These are phyloP conservation scores for Cladorrhinum sp. DNA, from an alignment of 2,329 filamentous ascomycete genomes.

Conservation along the genomic window DNA sequence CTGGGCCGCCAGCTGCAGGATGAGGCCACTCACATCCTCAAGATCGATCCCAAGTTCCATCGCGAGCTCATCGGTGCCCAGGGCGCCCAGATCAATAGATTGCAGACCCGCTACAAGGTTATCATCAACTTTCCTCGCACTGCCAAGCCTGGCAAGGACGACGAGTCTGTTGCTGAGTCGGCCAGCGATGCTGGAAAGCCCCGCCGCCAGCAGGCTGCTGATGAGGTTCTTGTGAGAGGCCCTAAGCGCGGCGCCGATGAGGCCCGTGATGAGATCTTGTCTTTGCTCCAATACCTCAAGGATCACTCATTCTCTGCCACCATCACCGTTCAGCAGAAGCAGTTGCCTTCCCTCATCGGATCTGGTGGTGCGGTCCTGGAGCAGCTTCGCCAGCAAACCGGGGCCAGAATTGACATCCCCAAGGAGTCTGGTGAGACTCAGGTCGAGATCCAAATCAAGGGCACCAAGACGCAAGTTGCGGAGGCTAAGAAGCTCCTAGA, in stretches of 20 bases:
- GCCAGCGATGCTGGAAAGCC: slow-evolving; percentile 64
- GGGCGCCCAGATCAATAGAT: slow-evolving; percentile 82
- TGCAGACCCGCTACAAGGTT: slow-evolving; percentile 90
- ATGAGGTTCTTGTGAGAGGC: slow-evolving; percentile 88
- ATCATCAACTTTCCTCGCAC: slow-evolving; percentile 87
- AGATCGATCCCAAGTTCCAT: slow-evolving; percentile 92
- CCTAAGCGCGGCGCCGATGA: slow-evolving; percentile 91
- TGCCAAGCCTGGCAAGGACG: slow-evolving; percentile 63
- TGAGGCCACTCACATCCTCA: slow-evolving; percentile 80
- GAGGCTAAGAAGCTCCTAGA: slow-evolving; percentile 88
- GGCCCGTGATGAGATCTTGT: slow-evolving; percentile 86
- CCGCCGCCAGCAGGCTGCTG: slow-evolving; percentile 70
- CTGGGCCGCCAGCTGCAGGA: slow-evolving; percentile 83
- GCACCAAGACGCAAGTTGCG: slow-evolving; percentile 85
- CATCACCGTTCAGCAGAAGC: slow-evolving; percentile 83
- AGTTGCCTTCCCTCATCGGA: slow-evolving; percentile 91
- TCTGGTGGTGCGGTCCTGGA: slow-evolving; percentile 89
- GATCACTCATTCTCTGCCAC: slow-evolving; percentile 80
- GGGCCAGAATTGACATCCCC: slow-evolving; percentile 89
- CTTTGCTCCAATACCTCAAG: slow-evolving; percentile 81
- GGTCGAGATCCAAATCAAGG: slow-evolving; percentile 88
- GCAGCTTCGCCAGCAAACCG: slow-evolving; percentile 77
- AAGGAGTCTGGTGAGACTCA: slow-evolving; percentile 67
- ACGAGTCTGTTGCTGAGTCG: slow-evolving; percentile 67
- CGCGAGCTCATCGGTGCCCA: slow-evolving; percentile 87